Percentiles rank a stretch among this genome's conserved stretches.
Evolutionary conservation across 2,329 filamentous ascomycete genomes (phyloP).

Genomic region (Pseudocercospora eumusae): DNA sequence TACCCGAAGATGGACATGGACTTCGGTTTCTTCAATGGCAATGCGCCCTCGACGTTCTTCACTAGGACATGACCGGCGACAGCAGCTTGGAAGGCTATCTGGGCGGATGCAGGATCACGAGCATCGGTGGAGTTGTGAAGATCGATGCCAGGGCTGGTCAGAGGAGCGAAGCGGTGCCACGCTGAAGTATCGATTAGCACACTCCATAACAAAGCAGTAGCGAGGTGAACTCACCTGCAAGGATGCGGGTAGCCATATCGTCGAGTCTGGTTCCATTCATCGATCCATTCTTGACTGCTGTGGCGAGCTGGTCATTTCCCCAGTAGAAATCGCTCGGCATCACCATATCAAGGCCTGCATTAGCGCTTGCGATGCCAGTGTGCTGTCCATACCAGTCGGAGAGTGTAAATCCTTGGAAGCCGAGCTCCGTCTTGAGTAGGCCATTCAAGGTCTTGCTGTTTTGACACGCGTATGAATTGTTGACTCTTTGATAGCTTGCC

Average conservation of each 20-base stretch:
- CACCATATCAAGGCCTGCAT: constrained; percentile 38
- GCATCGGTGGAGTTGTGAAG: constrained; percentile 55
- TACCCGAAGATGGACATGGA: constrained; percentile 53
- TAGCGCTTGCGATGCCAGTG: constrained; percentile 35
- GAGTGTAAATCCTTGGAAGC: constrained; percentile 47
- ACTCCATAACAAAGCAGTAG: not conserved
- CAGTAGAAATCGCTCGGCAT: constrained; percentile 35
- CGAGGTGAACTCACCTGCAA: constrained; percentile 22
- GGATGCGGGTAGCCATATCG: constrained; percentile 40
- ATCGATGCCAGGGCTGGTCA: constrained; percentile 49
- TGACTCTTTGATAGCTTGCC: constrained; percentile 68
- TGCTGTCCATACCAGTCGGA: constrained; percentile 48
- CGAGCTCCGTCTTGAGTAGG: constrained; percentile 64
- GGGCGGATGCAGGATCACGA: constrained; percentile 51
- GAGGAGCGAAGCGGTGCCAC: constrained; percentile 30
- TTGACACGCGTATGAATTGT: constrained; percentile 60
- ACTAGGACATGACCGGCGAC: constrained; percentile 64
- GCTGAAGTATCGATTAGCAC: constrained; percentile 10
- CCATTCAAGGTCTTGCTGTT: constrained; percentile 69
- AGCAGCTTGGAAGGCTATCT: constrained; percentile 56
- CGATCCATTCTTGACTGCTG: constrained; percentile 40
- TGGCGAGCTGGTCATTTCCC: constrained; percentile 32
- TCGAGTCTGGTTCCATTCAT: constrained; percentile 37
- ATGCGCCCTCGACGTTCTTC: constrained; percentile 58
- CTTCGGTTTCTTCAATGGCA: constrained; percentile 55